Evolutionary conservation across 169 alveolate species (phyloP), one percentile per base, ranked within the genome.

Genomic region (Cryptosporidium ubiquitum): DNA sequence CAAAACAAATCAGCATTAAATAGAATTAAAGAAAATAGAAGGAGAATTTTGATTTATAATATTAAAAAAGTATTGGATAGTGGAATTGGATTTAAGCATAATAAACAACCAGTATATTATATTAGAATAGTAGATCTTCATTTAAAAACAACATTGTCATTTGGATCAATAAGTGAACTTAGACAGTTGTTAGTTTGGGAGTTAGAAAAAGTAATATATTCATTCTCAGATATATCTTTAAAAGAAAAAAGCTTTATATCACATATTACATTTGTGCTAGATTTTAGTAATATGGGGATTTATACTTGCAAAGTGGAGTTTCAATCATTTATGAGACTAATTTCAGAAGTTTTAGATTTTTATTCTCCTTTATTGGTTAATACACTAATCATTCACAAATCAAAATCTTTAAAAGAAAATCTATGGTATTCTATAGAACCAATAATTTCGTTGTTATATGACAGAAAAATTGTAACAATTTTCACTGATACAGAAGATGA

Each of bases 161-260:
- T 58, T 39, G 49, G 33, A 61, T 42, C 75, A 10, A 40, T 60
- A 3, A 58, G 29, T 42, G 86, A 79, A 47, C 33, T 79, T 7
- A 79, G 86, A 79, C 86, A 79, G 26, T 26, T 79, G 5, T 12
- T 79, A 7, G 66, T 79, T 60, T 79, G 86, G 86, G 79, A 79
- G 51, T 39, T 79, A 23, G 86, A 79, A 29, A 57, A 51, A 18
- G 86, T 79, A 12, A 79, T 79, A 31, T 26, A 57, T 64, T 61
- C 52, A 20, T 79, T 79, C 39, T 58, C 86, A 7, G 64, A 79
- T 40, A 58, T 79, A 40, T 60, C 79, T 23, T 4, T 79, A n/a
- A 58, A 23, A 58, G 73, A 79, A 39, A 79, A 47, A 39, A 60
- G 23, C 16, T 79, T 37, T n/a, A 42, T 79, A 23, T 79, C 86